phyloP scores from a whole-genome alignment of 805 yeast species.

The Brettanomyces bruxellensis region DNA sequence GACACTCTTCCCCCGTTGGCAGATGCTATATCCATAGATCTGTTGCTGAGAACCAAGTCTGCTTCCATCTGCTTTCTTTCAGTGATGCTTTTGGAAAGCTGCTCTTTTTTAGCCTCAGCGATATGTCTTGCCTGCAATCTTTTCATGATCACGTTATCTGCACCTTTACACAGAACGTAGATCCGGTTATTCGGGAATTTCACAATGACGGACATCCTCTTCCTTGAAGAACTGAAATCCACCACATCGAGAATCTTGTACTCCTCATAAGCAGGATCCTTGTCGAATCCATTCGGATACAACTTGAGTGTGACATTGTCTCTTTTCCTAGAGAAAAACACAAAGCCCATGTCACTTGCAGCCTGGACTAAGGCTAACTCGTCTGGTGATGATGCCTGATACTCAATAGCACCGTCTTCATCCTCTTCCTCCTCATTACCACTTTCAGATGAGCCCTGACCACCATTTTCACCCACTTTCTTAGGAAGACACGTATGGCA shows the following conservation, averaged over 20 bases:
- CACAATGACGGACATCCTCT: constrained; percentile 88
- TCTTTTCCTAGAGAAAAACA: constrained; percentile 63
- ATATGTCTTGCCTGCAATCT: constrained; percentile 48
- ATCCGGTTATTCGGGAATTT: constrained; percentile 68
- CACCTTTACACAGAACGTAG: constrained; percentile 86
- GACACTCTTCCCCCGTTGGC: neutral
- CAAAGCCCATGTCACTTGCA: constrained; percentile 89
- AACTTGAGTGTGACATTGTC: constrained; percentile 57
- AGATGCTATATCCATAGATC: neutral
- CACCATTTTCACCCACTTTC: constrained; percentile 10
- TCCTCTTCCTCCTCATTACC: constrained; percentile 6
- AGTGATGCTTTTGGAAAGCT: constrained; percentile 46
- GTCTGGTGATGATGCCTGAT: constrained; percentile 95
- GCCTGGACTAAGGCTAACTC: constrained; percentile 91
- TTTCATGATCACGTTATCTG: constrained; percentile 83
- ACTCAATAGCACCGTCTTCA: constrained; percentile 47
- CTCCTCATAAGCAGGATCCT: constrained; percentile 51
- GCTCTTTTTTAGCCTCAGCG: constrained; percentile 58
- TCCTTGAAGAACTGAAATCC: constrained; percentile 81
- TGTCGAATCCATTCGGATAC: constrained; percentile 75
- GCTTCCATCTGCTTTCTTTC: constrained; percentile 75
- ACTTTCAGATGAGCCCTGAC: neutral
- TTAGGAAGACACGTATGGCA: constrained; percentile 90
- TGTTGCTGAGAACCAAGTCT: constrained; percentile 47
- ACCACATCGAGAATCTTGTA: constrained; percentile 73